Percentiles rank a stretch among this genome's conserved stretches.
Evolutionary conservation across 352 stramenopile species (phyloP).

Genomic region (Globisporangium viniferum): DNA sequence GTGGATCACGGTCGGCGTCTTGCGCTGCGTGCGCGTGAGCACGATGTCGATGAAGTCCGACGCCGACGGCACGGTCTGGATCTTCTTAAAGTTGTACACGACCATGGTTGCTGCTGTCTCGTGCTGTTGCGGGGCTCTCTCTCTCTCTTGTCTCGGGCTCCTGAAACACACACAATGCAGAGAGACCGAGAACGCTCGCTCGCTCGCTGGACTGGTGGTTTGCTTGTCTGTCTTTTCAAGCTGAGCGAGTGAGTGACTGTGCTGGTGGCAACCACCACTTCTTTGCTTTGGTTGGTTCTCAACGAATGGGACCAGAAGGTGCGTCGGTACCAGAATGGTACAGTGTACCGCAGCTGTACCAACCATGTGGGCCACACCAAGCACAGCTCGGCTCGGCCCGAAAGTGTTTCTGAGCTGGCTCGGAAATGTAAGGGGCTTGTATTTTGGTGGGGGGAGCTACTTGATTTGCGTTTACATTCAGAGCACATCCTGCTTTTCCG

Average conservation of each 20-base stretch:
- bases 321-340: slow-evolving; percentile 4
- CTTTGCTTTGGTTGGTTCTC: slow-evolving; percentile 36
- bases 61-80: slow-evolving; percentile 95
- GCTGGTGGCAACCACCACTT: slow-evolving; percentile 10
- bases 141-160: slow-evolving; percentile 12
- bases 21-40: slow-evolving; percentile 97
- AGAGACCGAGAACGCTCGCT: background rate
- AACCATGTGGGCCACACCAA: background rate
- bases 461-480: background rate
- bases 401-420: background rate
- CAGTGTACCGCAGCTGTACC: slow-evolving; percentile 1
- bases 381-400: background rate
- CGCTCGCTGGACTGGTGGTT: background rate
- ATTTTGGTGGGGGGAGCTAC: background rate
- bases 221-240: slow-evolving; percentile 19
- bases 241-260: slow-evolving; percentile 7
- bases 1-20: slow-evolving; percentile 99
- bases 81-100: slow-evolving; percentile 99
- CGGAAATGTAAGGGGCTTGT: background rate
- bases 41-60: slow-evolving; percentile 99
- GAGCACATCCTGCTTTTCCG: too few relatives aligned
- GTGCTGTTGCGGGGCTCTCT: slow-evolving; percentile 1
- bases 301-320: slow-evolving; percentile 13
- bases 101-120: slow-evolving; percentile 78
- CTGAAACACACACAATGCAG: slow-evolving; percentile 24